Evolutionary conservation across 2,329 filamentous ascomycete species (phyloP), one percentile per base, ranked within the genome.

Genomic region (Colletotrichum trifolii): DNA sequence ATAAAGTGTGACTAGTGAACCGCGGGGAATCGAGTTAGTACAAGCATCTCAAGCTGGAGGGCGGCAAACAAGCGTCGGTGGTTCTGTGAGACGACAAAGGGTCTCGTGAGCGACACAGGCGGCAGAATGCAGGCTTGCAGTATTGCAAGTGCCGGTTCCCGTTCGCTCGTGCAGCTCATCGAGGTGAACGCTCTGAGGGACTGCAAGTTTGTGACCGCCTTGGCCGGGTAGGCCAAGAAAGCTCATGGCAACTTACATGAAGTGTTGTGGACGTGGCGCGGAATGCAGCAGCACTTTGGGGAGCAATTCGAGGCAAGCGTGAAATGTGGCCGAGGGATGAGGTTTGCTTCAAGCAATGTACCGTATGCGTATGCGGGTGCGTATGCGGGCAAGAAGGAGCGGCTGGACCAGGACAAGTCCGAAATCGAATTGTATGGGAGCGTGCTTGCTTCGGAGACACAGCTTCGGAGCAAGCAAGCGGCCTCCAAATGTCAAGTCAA

Each of bases 351-450:
- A 49, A 33, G 49, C 12, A 46, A 25, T 25, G 25, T 25, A 25
- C 25, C 25, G 25, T 25, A 25, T 25, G 25, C 25, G 25, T 25
- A 25, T 25, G 25, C 25, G 25, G 25, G 25, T 25, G 25, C 25
- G 25, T 25, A 25, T 47, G 43, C 11, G 54, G 39, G 60, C 45
- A 61, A 38, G 54, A 66, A 66, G 60, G 64, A 66, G 48, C 54
- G 60, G 54, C 60, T 66, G 60, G 60, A 66, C 64, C 60, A 66
- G 53, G 39, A 64, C 15, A 55, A 66, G 60, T 64, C 60, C 59
- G 64, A 25, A 25, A 4, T 25, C 25, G 25, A 25, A 25, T 25
- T 25, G 15, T 54, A 35, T 54, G 53, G 45, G 39, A 66, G 48
- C 33, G 60, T 58, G 64, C 47, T 57, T 63, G 63, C 63, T 62